Conservation (phyloP, 1,139 yeast genomes). For the Diutina pseudorugosa region DNA sequence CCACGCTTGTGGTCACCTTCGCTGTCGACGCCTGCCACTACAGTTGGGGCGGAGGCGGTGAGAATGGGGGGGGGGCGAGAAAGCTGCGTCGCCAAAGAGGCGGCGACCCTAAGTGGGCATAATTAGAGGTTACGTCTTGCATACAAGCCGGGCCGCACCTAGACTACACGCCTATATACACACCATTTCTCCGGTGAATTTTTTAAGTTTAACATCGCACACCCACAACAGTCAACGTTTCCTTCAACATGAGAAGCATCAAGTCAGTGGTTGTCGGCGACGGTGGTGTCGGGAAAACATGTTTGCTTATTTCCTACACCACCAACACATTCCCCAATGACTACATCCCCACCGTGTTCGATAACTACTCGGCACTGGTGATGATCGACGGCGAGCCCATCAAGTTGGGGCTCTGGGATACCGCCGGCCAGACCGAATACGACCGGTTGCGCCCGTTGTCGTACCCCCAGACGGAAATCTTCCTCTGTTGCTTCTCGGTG, state of each 20-base stretch:
- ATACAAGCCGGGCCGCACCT: background rate
- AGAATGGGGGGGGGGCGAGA: background rate
- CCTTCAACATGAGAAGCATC: slow-evolving; percentile 59
- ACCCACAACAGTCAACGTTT: background rate
- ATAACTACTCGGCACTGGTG: slow-evolving; percentile 80
- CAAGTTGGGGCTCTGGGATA: slow-evolving; percentile 86
- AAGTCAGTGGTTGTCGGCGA: slow-evolving; percentile 96
- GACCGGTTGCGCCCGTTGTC: slow-evolving; percentile 85
- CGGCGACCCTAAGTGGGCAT: background rate
- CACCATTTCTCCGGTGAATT: background rate
- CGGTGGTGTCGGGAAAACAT: slow-evolving; percentile 94
- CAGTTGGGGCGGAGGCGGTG: background rate
- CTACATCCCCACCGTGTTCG: slow-evolving; percentile 90
- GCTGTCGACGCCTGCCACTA: too few species aligned
- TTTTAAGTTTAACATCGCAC: background rate
- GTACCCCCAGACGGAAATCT: slow-evolving; percentile 87
- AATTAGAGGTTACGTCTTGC: background rate
- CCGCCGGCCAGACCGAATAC: slow-evolving; percentile 96
- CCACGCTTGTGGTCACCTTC: too few species aligned
- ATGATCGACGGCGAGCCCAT: slow-evolving; percentile 74
- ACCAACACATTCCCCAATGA: slow-evolving; percentile 93
- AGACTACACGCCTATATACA: background rate
- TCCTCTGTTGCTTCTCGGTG: slow-evolving; percentile 77
- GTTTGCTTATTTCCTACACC: slow-evolving; percentile 79
- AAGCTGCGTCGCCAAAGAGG: background rate